Evolutionary conservation across 176 grass and related monocot genomes (phyloP).

Genomic region (Ampelocalamus luodianensis): DNA sequence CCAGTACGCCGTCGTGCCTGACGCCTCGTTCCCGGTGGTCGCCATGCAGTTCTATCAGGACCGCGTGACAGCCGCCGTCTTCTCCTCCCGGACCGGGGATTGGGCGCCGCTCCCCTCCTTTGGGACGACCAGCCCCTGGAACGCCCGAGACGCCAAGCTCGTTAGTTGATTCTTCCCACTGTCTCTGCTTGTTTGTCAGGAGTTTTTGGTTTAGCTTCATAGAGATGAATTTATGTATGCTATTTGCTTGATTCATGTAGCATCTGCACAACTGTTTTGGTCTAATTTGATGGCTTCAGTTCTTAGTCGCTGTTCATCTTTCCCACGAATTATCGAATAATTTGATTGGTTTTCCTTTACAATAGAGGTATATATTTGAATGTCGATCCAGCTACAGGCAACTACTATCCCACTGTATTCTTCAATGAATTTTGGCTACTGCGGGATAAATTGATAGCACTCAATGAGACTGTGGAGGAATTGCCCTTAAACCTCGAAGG

Average conservation of each 20-base stretch:
- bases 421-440: constrained; percentile 99
- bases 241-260: constrained; percentile 8
- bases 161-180: no score
- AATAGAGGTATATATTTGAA: constrained; percentile 72
- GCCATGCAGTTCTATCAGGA: no score
- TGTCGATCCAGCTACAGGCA: constrained; percentile 59
- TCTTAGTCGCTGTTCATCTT: neutral
- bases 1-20: no score
- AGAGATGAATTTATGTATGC: no score
- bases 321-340: neutral
- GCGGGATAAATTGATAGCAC: constrained; percentile 83
- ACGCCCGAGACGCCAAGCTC: no score
- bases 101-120: no score
- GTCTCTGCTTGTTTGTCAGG: no score
- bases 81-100: no score
- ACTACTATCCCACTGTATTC: constrained; percentile 88
- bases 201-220: no score
- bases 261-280: neutral
- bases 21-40: no score
- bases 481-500: constrained; percentile 78
- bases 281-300: constrained; percentile 1
- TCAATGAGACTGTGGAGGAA: constrained; percentile 81
- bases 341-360: constrained; percentile 67
- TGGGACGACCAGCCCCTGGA: no score
- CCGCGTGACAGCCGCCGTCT: no score